Evolutionary conservation across 208 protist genomes (phyloP), one percentile per base, ranked within the genome.

Genomic region (Phytomonas francai): DNA sequence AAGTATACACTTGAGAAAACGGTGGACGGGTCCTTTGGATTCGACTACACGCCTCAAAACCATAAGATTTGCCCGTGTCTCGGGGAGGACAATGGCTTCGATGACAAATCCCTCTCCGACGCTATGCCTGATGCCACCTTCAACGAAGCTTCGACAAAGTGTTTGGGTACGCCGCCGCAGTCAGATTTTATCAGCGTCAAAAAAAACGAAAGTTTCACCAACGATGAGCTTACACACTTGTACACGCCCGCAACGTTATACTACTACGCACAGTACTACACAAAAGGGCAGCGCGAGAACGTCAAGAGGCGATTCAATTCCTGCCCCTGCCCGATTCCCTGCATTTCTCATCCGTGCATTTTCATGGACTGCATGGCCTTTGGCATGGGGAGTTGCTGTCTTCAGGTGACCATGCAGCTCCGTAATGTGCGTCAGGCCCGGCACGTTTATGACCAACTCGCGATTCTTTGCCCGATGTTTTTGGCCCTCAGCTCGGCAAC

Each of bases 321-420:
- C 14, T 93, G 85, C 71, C 84, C 80, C 11, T 94, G 84, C 68
- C 91, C 87, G 28, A 78, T 93, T 36, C 84, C 86, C 3, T 95
- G 88, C 31, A 87, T 92, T 19, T 87, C 71, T 69, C 89, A 93
- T 76, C 94, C 92, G 6, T 96, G 84, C 68, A 98, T 99, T 57
- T 98, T 98, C 77, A 99, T 99, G 97, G 98, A 99, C 78, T 97
- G 97, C 76, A 99, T 99, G 98, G 97, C 93, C 3, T 99, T 99
- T 79, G 98, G 98, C 54, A 99, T 99, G 98, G 98, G 98, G 33
- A 85, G 74, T 72, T 97, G 90, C 76, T 99, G 98, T 69, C 77
- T 99, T n/a, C 98, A 99, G 83, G 85, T 97, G 12, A 99, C 98
- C 29, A 98, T 99, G 77, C 97, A 99, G 78, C 80, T 97, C 8